Conservation (phyloP, 768 basidiomycete genomes). For the Termitomyces sp. region DNA sequence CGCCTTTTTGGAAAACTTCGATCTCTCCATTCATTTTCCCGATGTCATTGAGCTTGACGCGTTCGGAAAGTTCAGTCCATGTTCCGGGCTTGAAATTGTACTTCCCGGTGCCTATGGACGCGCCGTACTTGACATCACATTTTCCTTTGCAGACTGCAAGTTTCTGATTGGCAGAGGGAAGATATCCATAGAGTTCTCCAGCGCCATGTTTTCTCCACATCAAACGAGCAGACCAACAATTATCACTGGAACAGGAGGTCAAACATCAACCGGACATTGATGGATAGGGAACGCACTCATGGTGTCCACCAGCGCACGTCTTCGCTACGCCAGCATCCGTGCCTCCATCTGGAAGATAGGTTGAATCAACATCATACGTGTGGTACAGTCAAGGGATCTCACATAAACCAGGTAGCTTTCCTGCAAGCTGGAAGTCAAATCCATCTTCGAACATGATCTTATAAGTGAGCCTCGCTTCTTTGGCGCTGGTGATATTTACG, state of each 20-base stretch:
- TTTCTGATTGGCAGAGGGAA: constrained; percentile 37
- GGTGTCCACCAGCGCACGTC: constrained; percentile 55
- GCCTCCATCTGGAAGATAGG: constrained; percentile 41
- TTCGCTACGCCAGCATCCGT: constrained; percentile 35
- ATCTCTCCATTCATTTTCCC: constrained; percentile 51
- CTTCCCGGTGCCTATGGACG: constrained; percentile 43
- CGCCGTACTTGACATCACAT: constrained; percentile 34
- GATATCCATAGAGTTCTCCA: constrained; percentile 67
- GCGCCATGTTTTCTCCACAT: constrained; percentile 60
- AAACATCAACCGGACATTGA: neutral
- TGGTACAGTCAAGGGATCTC: constrained; percentile 14
- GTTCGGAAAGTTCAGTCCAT: constrained; percentile 48
- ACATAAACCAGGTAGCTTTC: constrained; percentile 71
- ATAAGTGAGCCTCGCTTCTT: constrained; percentile 56
- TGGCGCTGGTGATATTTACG: constrained; percentile 49
- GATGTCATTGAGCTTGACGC: constrained; percentile 52
- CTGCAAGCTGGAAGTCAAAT: constrained; percentile 54
- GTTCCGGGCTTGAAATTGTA: constrained; percentile 42
- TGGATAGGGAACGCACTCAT: constrained; percentile 1
- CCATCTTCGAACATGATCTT: constrained; percentile 46
- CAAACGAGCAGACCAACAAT: constrained; percentile 58
- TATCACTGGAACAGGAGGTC: constrained; percentile 24
- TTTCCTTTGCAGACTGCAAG: constrained; percentile 38
- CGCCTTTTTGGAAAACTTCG: constrained; percentile 41
- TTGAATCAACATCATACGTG: neutral